These are phyloP conservation scores for Cladosporium phlei DNA, from an alignment of 2,329 filamentous ascomycete genomes.

Conservation along the genomic window DNA sequence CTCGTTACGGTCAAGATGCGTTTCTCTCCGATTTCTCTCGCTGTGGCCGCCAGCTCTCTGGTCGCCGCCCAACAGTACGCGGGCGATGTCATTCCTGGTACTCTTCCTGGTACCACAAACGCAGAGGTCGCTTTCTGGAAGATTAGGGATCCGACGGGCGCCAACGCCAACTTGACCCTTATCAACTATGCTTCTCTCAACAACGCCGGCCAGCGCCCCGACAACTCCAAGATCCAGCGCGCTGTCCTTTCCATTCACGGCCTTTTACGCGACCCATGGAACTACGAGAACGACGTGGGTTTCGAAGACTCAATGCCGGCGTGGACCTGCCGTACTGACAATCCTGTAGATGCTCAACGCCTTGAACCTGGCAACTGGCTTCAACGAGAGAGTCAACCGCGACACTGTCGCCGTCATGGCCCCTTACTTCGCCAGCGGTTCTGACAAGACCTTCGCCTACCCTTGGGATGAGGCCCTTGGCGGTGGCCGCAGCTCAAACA, in stretches of 20 bases:
- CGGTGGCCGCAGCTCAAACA: constrained; percentile 26
- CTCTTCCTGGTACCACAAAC: constrained; percentile 19
- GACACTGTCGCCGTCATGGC: constrained; percentile 30
- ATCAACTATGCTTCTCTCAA: constrained; percentile 31
- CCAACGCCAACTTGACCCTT: constrained; percentile 25
- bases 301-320: background rate
- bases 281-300: constrained; percentile 23
- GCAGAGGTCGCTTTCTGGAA: constrained; percentile 31
- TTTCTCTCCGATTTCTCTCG: background rate
- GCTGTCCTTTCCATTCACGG: constrained; percentile 31
- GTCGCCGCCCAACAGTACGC: constrained; percentile 23
- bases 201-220: constrained; percentile 21
- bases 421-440: constrained; percentile 32
- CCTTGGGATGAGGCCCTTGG: constrained; percentile 28
- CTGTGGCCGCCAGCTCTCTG: constrained; percentile 2
- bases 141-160: constrained; percentile 24
- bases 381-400: constrained; percentile 24
- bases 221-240: constrained; percentile 24
- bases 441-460: constrained; percentile 31
- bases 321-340: background rate
- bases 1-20: constrained; percentile 14
- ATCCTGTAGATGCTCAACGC: constrained; percentile 25
- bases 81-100: constrained; percentile 22
- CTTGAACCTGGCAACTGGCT: constrained; percentile 22
- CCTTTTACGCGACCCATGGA: constrained; percentile 25